Base-by-base conservation (phyloP, 345 rosid genomes). In the Citrus sp. region DNA sequence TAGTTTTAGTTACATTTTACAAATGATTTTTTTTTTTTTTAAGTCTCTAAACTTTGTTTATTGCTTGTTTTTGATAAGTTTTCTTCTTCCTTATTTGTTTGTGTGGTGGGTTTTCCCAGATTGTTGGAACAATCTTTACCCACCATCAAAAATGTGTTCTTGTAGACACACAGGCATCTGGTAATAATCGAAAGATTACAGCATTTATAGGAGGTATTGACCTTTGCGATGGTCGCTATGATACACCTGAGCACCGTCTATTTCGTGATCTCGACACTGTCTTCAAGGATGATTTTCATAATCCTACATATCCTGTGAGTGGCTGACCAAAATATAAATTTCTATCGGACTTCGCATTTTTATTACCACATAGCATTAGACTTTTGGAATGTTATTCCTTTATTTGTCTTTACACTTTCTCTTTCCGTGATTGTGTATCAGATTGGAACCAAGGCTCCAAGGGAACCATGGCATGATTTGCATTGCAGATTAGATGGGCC, bases 401-500 rank as follows among this genome's bases (percentile, higher is more conserved):
- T 18, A 18, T 19, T 51, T 21, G 40, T 65, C 67, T 10, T 70
- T 58, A 14, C 21, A 25, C 7, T 70, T 38, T 68, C 3, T 46
- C 18, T 46, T 46, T 54, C 35, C 24, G 9, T 70, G 55, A 27
- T 55, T 70, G 74, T 75, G 35, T 72, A 55, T 70, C 80, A 94
- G 98, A 83, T 82, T 78, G 91, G 85, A 61, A 75, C 83, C 54
- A 90, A 89, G 85, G 98, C 96, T 69, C 98, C 98, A 66, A 92
- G 99, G 84, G 92, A 95, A 82, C 97, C 99, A 46, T 93, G 99
- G 99, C 99, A 95, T 76, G 99, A 95, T 82, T 84, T 91, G 87
- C 99, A 95, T 79, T 90, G 97, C 86, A 88, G 81, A 84, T 84
- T 95, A 74, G 98, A 95, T 12, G 98, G 98, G 40, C 95, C 98